phyloP scores from a whole-genome alignment of 441 rosid species.

The Brassica balearica region DNA sequence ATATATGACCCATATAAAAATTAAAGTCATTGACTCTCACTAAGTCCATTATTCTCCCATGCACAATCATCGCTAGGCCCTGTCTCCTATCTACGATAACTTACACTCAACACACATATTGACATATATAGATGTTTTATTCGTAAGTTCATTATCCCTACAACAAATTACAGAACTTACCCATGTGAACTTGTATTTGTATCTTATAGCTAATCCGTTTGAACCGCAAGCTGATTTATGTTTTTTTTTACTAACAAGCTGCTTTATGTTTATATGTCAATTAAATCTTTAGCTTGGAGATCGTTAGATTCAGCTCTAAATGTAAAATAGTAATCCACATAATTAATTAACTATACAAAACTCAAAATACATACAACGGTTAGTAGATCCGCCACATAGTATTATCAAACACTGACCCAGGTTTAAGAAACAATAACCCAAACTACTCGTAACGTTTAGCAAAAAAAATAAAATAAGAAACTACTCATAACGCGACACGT shows the following conservation, averaged over 20 bases:
- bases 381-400: not conserved
- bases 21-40: slow-evolving; percentile 26
- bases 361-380: too few species aligned
- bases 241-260: too few species aligned
- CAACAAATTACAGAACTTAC: not conserved
- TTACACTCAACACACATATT: slow-evolving; percentile 1
- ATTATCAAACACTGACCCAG: not conserved
- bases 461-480: not conserved
- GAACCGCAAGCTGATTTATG: not conserved
- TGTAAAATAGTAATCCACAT: too few species aligned
- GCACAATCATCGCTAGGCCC: slow-evolving; percentile 29
- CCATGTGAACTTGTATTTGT: not conserved
- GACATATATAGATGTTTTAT: slow-evolving; percentile 19
- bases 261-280: too few species aligned
- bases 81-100: slow-evolving; percentile 29
- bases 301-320: too few species aligned
- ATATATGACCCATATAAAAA: slow-evolving; percentile 33
- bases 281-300: too few species aligned
- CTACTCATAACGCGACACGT: not conserved
- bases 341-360: too few species aligned
- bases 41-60: slow-evolving; percentile 36
- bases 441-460: not conserved
- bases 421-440: not conserved
- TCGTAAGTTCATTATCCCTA: slow-evolving; percentile 26
- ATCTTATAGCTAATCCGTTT: not conserved